A percentile compares a stretch with the other conserved stretches of the same genome.
These are phyloP conservation scores for Tolypocladium amazonense DNA, from an alignment of 2,329 filamentous ascomycete species.

Conservation along the genomic window DNA sequence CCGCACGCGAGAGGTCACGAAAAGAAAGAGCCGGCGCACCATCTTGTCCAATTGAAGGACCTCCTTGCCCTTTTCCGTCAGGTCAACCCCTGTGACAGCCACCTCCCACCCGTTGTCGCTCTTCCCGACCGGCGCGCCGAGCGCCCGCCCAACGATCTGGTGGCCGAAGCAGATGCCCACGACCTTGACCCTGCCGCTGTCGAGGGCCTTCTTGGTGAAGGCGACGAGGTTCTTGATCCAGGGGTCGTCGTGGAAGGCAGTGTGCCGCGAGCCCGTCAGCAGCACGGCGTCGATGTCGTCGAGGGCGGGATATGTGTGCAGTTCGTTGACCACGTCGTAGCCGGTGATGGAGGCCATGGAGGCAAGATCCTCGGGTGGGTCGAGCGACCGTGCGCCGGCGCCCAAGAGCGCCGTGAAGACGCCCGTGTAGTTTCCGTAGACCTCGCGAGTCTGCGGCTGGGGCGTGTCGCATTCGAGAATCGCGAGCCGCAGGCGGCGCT, in stretches of 20 bases:
- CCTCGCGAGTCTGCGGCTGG: conserved; percentile 48
- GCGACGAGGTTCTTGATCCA: conserved; percentile 33
- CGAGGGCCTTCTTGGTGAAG: conserved; percentile 22
- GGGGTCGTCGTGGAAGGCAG: conserved; percentile 28
- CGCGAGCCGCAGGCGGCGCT: conserved; percentile 60
- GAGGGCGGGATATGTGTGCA: conserved; percentile 58
- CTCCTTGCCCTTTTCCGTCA: conserved; percentile 27
- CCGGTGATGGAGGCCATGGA: conserved; percentile 46
- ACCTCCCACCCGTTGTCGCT: conserved; percentile 33
- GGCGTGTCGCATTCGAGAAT: conserved; percentile 84
- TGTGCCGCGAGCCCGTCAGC: conserved; percentile 62
- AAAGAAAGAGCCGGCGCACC: conserved; percentile 7
- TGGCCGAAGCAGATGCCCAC: conserved; percentile 39
- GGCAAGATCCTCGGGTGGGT: conserved; percentile 26
- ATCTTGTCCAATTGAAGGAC: conserved; percentile 26
- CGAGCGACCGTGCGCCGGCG: conserved; percentile 37
- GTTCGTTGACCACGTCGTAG: conserved; percentile 60
- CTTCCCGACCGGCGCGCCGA: conserved; percentile 25
- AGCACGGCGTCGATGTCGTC: conserved; percentile 72
- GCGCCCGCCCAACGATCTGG: conserved; percentile 33
- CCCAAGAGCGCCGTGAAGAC: conserved; percentile 54
- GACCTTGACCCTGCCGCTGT: conserved; percentile 48
- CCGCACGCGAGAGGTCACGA: not conserved
- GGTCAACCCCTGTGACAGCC: conserved; percentile 27
- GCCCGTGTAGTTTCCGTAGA: conserved; percentile 63